A percentile compares a stretch with the other conserved stretches of the same genome.
Conservation (phyloP, 768 basidiomycete genomes). For the Phallus indusiatus region DNA sequence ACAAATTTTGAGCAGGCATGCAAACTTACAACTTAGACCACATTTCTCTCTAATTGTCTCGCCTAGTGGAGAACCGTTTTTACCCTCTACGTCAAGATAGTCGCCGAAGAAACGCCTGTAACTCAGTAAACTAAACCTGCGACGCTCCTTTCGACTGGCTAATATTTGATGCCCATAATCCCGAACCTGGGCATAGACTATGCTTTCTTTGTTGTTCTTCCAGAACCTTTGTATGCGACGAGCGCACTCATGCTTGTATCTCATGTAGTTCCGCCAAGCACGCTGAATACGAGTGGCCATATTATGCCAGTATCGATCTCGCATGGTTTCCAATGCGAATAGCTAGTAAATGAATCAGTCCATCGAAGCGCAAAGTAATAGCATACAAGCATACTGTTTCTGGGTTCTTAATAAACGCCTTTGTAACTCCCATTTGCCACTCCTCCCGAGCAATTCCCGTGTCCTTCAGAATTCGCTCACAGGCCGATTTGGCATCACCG, state of each 20-base stretch:
- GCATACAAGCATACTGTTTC: slow-evolving; percentile 69
- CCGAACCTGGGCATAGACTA: slow-evolving; percentile 83
- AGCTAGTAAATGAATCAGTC: slow-evolving; percentile 40
- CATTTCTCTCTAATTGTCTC: slow-evolving; percentile 65
- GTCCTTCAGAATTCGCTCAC: slow-evolving; percentile 85
- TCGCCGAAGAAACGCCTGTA: slow-evolving; percentile 95
- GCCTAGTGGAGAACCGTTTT: slow-evolving; percentile 54
- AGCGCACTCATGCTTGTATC: slow-evolving; percentile 93
- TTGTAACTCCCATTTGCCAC: slow-evolving; percentile 99
- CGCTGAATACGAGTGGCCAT: slow-evolving; percentile 97
- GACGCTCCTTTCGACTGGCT: slow-evolving; percentile 84
- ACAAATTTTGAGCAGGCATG: neutral
- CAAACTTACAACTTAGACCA: slow-evolving; percentile 56
- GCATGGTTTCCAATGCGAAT: slow-evolving; percentile 97
- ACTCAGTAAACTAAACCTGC: slow-evolving; percentile 87
- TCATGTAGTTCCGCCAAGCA: slow-evolving; percentile 91
- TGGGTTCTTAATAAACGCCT: slow-evolving; percentile 99
- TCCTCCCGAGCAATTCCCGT: slow-evolving; percentile 94
- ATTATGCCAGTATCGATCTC: slow-evolving; percentile 99
- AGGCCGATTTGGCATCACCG: slow-evolving; percentile 84
- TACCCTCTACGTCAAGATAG: slow-evolving; percentile 85
- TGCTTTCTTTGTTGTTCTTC: slow-evolving; percentile 93
- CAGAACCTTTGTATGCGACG: slow-evolving; percentile 95
- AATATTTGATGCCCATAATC: slow-evolving; percentile 93
- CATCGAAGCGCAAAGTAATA: neutral